These are phyloP conservation scores for Symbiodinium natans DNA, from an alignment of 73 alveolate genomes.

Conservation along the genomic window DNA sequence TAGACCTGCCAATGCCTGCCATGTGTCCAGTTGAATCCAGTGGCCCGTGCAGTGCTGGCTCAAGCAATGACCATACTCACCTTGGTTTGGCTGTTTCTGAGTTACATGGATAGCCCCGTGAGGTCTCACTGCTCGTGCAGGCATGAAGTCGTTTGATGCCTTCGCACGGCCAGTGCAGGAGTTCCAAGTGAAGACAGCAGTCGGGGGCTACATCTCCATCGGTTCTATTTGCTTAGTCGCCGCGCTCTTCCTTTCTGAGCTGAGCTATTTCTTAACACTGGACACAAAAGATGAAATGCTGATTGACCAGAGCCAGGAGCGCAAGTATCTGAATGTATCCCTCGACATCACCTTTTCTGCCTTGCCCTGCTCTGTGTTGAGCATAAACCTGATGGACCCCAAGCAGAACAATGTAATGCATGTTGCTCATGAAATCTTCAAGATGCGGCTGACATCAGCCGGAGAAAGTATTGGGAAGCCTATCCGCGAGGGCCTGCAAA, in stretches of 20 bases:
- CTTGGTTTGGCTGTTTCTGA: neutral
- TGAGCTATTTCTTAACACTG: constrained; percentile 73
- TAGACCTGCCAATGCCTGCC: too few relatives aligned
- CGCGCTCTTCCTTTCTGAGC: constrained; percentile 68
- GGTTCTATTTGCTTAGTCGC: constrained; percentile 67
- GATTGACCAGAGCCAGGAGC: constrained; percentile 88
- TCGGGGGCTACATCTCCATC: constrained; percentile 85
- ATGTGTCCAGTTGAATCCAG: too few relatives aligned
- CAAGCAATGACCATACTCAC: neutral
- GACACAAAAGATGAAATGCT: constrained; percentile 90
- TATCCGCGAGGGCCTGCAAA: constrained; percentile 53
- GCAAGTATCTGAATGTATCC: constrained; percentile 61
- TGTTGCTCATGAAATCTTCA: constrained; percentile 88
- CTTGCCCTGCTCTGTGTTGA: constrained; percentile 65
- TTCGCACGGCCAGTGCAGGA: constrained; percentile 92
- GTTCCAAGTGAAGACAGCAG: constrained; percentile 93
- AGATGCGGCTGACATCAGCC: constrained; percentile 42
- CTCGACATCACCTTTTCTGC: constrained; percentile 47
- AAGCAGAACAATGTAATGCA: constrained; percentile 89
- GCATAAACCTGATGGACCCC: constrained; percentile 68
- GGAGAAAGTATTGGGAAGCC: constrained; percentile 63
- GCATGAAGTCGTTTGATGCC: constrained; percentile 93
- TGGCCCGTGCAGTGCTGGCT: too few relatives aligned
- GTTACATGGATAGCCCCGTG: neutral
- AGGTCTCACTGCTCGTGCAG: neutral